These are phyloP conservation scores for Chlorella sorokiniana DNA, from an alignment of 139 green algal genomes.

Conservation along the genomic window DNA sequence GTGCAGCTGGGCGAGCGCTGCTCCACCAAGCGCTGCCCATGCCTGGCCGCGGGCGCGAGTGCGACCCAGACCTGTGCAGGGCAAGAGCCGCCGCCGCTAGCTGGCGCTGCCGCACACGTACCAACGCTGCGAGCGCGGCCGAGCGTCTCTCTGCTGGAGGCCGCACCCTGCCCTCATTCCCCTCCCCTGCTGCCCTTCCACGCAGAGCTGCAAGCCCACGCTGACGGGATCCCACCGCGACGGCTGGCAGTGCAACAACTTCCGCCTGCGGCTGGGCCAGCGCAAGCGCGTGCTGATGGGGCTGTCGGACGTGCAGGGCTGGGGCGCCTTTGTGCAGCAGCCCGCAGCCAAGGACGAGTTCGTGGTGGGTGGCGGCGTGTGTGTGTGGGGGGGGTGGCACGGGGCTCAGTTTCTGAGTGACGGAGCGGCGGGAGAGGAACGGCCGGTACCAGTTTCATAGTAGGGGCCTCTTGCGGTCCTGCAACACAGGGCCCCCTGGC, in stretches of 20 bases:
- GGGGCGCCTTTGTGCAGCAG: constrained; percentile 77
- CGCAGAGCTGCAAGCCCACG: constrained; percentile 31
- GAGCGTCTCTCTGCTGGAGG: too few species aligned
- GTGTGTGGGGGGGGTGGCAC: not conserved
- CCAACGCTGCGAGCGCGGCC: too few species aligned
- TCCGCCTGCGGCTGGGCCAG: constrained; percentile 71
- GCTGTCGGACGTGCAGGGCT: constrained; percentile 62
- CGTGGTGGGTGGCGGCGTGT: constrained; percentile 42
- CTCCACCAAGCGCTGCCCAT: constrained; percentile 71
- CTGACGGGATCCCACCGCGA: constrained; percentile 17
- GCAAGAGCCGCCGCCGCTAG: not conserved
- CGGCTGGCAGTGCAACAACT: constrained; percentile 76
- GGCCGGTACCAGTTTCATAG: too few species aligned
- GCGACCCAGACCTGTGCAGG: constrained; percentile 88
- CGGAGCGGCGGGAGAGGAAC: too few species aligned
- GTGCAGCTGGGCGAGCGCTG: constrained; percentile 43
- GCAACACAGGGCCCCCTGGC: too few species aligned
- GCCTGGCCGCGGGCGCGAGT: constrained; percentile 82
- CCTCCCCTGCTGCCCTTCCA: too few species aligned
- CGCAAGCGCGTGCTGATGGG: constrained; percentile 67
- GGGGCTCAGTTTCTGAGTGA: too few species aligned
- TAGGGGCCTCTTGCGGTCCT: too few species aligned
- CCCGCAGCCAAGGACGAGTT: constrained; percentile 69
- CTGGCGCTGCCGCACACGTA: too few species aligned
- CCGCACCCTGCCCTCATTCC: not conserved